Percentiles rank a stretch among this genome's conserved stretches.
Evolutionary conservation across 345 rosid genomes (phyloP).

Genomic region (Erodium maritimum): DNA sequence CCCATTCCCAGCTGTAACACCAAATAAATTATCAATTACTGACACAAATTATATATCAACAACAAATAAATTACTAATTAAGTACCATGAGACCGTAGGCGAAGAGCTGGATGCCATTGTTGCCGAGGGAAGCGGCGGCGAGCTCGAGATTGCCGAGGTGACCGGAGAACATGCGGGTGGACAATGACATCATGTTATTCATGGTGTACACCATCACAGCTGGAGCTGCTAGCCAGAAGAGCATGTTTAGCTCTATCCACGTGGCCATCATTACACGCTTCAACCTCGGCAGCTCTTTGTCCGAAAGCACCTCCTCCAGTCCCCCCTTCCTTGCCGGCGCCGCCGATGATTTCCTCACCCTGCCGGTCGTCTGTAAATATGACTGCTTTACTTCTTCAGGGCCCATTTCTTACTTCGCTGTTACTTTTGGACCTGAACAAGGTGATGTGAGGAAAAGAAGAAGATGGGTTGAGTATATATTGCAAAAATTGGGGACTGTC

Average conservation of each 20-base stretch:
- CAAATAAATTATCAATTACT: too few species aligned
- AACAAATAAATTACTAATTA: too few species aligned
- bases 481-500: too few species aligned
- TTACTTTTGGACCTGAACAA: too few species aligned
- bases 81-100: conserved; percentile 23
- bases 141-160: conserved; percentile 29
- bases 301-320: conserved; percentile 12
- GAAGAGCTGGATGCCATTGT: conserved; percentile 21
- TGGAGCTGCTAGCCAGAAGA: conserved; percentile 17
- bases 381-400: too few species aligned
- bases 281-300: conserved; percentile 5
- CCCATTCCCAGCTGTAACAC: conserved; percentile 61
- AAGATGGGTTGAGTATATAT: too few species aligned
- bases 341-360: too few species aligned
- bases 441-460: too few species aligned
- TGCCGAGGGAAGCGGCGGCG: conserved; percentile 25
- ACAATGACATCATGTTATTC: conserved; percentile 17
- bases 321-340: too few species aligned
- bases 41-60: too few species aligned
- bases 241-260: conserved; percentile 19
- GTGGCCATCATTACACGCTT: conserved; percentile 16
- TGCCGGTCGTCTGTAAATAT: too few species aligned
- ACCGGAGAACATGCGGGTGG: conserved; percentile 22
- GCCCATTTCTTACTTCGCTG: too few species aligned
- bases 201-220: conserved; percentile 22